Evolutionary conservation across 2,329 filamentous ascomycete species (phyloP), one percentile per base, ranked within the genome.

Genomic region (Paecilomyces fulvus): DNA sequence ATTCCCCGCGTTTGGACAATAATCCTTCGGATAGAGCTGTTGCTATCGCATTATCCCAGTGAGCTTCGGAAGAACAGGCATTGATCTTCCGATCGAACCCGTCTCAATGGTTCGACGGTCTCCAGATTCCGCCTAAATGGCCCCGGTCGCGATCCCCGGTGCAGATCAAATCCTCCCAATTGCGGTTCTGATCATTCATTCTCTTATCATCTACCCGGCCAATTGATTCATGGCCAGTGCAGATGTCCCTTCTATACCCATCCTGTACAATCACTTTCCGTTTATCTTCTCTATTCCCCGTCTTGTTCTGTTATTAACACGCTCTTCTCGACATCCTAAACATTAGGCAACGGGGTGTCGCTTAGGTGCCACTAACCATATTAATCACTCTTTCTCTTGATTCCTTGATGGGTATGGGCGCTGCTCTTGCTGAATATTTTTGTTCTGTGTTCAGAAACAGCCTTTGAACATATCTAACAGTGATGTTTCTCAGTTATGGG

Each of bases 401-500:
- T 43, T 43, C 17, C n/a, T 43, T 1, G 37, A 43, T 9, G 37
- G 10, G 7, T 17, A 43, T 43, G 37, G 37, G n/a, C 3, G 37
- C 9, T 43, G n/a, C 37, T 43, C 37, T 43, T 43, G 37, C 37
- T 17, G n/a, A 43, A 9, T n/a, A 17, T 17, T 28, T 49, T 49
- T 28, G 21, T 52, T 12, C 25, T 52, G 50, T 52, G 23, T 33
- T 28, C 10, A 14, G 37, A 17, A 17, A 43, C n/a, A 20, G 37
- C n/a, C 11, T 33, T 30, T 33, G 28, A 30, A 20, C 25, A 30
- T 52, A 12, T 30, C 50, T n/a, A 17, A 50, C 12, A 6, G 20
- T 30, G 17, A 10, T 17, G 10, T 55, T 33, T 31, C 21, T 55
- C 54, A 55, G 51, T 49, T 25, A 55, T 55, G 54, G 21, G 37